Base-by-base conservation (phyloP, 2,329 filamentous ascomycete genomes). In the Fusarium sp. region DNA sequence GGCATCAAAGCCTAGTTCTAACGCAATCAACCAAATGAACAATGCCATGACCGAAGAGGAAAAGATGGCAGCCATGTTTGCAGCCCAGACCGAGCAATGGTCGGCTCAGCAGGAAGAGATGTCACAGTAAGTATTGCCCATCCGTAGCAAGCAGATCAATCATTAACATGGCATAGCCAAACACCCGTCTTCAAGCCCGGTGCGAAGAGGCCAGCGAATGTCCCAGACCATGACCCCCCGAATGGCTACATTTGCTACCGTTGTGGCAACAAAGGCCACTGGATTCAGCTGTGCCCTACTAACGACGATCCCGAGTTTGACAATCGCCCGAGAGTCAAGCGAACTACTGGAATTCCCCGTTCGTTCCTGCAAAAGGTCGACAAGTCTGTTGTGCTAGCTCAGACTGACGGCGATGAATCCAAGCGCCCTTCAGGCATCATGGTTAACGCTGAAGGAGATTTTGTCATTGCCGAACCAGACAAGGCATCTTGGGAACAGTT, bases 231-330 rank as follows among this genome's bases (percentile, higher is more conserved):
- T 80, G 95, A 97, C 54, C 95, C 97, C 3, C 97, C 97, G 1
- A 93, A 94, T 63, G 95, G 95, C 63, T 99, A 99, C 83, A 93
- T 98, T 71, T 99, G 97, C 85, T 98, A 98, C 82, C 93, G 97
- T 59, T 99, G 97, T 84, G 94, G 95, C 71, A 93, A 98, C 83
- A 98, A 98, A 85, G 97, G 95, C n/a, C 97, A 99, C 83, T 99
- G 96, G 96, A 99, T 99, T 73, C 96, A 98, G 85, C 91, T 94
- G 62, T 99, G 97, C 80, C 97, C 97, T 8, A 99, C 96, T n/a
- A 99, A 99, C 82, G 95, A 98, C 82, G 95, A 99, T 76, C 96
- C 97, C 4, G 95, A 95, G 71, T 98, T 95, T 83, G 97, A 99
- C 84, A 95, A 95, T 76, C 93, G 95, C 64, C 95, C 95, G 59